Evolutionary conservation across 306 rosid species (phyloP).

Genomic region (Inga oerstediana): DNA sequence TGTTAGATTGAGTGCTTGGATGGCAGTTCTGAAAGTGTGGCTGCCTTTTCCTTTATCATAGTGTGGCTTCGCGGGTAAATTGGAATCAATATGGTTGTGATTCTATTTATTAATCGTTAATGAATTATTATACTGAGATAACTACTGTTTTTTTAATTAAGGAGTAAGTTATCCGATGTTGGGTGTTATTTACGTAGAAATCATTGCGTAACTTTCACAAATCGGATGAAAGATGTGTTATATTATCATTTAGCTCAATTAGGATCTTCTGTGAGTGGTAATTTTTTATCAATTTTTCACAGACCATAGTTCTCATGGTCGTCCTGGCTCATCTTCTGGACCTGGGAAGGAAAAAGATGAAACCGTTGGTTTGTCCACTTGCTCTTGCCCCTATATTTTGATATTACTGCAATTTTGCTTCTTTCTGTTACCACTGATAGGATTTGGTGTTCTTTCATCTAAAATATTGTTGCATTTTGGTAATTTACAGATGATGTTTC

Average conservation of each 20-base stretch:
- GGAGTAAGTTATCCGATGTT: conserved; percentile 15
- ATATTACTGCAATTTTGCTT: conserved; percentile 16
- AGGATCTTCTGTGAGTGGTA: not conserved
- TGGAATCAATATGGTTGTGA: not conserved
- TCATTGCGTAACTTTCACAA: conserved; percentile 4
- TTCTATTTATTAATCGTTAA: conserved; percentile 12
- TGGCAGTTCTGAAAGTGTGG: not conserved
- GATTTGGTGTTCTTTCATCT: conserved; percentile 18
- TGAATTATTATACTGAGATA: conserved; percentile 18
- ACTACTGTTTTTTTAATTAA: conserved; percentile 15
- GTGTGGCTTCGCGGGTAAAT: not conserved
- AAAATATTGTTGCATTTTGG: conserved; percentile 25
- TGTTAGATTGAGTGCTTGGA: not conserved
- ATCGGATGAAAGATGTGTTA: not conserved
- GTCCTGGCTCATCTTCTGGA: conserved; percentile 67
- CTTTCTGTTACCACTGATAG: conserved; percentile 33
- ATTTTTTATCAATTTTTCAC: conserved; percentile 38
- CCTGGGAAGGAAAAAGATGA: conserved; percentile 51
- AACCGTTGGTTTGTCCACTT: conserved; percentile 54
- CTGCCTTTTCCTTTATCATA: not conserved
- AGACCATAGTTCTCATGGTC: conserved; percentile 57
- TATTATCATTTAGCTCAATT: not conserved
- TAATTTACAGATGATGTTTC: conserved; percentile 60
- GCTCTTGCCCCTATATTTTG: conserved; percentile 17
- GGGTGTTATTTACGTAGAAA: not conserved